Evolutionary conservation across 2,329 filamentous ascomycete genomes (phyloP), one percentile per base, ranked within the genome.

Genomic region (Emydomyces testavorans): DNA sequence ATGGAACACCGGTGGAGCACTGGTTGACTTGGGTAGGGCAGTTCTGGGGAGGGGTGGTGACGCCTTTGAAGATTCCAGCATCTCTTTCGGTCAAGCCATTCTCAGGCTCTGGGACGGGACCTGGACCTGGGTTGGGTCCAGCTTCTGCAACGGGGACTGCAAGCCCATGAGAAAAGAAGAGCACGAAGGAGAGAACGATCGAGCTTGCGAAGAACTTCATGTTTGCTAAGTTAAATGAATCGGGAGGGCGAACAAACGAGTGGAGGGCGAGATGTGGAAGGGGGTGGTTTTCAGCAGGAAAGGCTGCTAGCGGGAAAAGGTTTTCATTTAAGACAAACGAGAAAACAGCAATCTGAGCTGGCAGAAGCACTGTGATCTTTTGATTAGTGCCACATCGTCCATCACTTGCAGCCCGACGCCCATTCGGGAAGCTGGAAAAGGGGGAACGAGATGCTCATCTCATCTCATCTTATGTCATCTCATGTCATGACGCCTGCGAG

Each of bases 191-290:
- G 38, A 52, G 23, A 21, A 50, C 5, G 23, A 45, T 45, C 34
- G 46, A 52, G 43, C 29, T 44, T 18, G 15, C 38, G 10, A 50
- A 41, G 46, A 50, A 31, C 39, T 50, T 52, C 50, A 52, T 52
- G 24, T 39, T 50, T 32, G 20, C 23, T 28, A 31, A 13, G 16
- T 29, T 50, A 10, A 29, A 40, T 34, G 24, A 28, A 20, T 23
- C 32, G 20, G 15, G 35, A 18, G 31, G 16, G 11, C n/a, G 18
- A n/a, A n/a, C n/a, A n/a, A n/a, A n/a, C n/a, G n/a, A n/a, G n/a
- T n/a, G n/a, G n/a, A n/a, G n/a, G n/a, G n/a, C n/a, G n/a, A n/a
- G n/a, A n/a, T n/a, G n/a, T n/a, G 39, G 5, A 18, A 46, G 6
- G 34, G 31, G 41, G 29, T 24, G 18, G 16, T 34, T 24, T 24